A percentile compares a stretch with the other conserved stretches of the same genome.
Conservation (phyloP, 257 asterid genomes). For the Agastache rugosa region DNA sequence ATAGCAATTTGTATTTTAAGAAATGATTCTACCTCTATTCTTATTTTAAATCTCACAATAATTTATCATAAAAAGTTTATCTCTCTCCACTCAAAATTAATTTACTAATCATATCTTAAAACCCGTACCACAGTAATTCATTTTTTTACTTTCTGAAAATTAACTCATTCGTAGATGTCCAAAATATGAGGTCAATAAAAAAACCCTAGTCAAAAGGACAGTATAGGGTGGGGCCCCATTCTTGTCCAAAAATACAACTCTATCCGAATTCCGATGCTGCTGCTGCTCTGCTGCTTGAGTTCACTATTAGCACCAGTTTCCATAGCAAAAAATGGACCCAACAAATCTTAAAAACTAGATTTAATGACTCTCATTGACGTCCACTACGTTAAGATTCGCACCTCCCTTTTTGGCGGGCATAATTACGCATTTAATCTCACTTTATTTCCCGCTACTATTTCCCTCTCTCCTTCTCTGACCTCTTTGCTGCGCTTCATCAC, state of each 20-base stretch:
- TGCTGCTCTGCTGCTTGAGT: conserved; percentile 20
- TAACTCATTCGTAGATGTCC: not conserved
- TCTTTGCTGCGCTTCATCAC: not conserved
- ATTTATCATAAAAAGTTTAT: no score
- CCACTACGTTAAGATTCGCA: conserved; percentile 47
- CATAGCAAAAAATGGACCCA: conserved; percentile 38
- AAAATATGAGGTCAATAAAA: not conserved
- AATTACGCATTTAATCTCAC: conserved; percentile 31
- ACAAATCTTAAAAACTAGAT: conserved; percentile 43
- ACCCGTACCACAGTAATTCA: no score
- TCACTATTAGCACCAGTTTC: conserved; percentile 46
- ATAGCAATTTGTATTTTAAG: no score
- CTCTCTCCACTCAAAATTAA: no score
- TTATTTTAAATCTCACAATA: no score
- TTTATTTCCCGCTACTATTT: conserved; percentile 49
- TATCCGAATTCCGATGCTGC: conserved; percentile 35
- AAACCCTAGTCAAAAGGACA: conserved; percentile 51
- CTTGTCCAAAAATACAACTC: conserved; percentile 28
- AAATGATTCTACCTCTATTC: no score
- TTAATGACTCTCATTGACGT: conserved; percentile 51
- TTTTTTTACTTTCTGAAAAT: no score
- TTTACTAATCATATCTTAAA: no score
- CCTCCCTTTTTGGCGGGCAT: conserved; percentile 47
- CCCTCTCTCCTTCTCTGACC: not conserved
- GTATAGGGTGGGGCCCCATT: conserved; percentile 41